Evolutionary conservation across 371 early-diverging fungal species (phyloP).

Genomic region (Syncephalis plumigaleata): DNA sequence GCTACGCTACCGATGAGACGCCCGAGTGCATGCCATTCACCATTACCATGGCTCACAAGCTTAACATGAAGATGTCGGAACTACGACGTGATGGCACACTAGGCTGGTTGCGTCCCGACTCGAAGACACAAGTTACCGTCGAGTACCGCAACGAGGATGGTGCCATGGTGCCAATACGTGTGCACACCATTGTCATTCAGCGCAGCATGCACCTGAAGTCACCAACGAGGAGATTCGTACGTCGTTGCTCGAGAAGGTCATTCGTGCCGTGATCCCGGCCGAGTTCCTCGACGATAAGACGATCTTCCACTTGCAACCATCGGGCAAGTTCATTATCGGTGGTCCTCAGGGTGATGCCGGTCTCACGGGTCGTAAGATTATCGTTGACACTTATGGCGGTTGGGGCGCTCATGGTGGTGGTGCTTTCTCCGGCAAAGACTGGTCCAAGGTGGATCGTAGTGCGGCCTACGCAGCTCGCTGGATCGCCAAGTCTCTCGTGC

Average conservation of each 20-base stretch:
- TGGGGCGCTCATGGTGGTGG: slow-evolving; percentile 99
- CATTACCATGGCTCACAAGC: slow-evolving; percentile 89
- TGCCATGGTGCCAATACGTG: slow-evolving; percentile 86
- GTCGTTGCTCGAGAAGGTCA: slow-evolving; percentile 83
- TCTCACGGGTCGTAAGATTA: slow-evolving; percentile 99
- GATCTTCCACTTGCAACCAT: slow-evolving; percentile 95
- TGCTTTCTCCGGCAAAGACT: slow-evolving; percentile 99
- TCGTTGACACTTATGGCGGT: slow-evolving; percentile 94
- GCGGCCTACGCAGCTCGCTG: slow-evolving; percentile 99
- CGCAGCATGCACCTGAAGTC: slow-evolving; percentile 91
- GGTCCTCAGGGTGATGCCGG: slow-evolving; percentile 99
- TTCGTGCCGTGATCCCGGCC: slow-evolving; percentile 88
- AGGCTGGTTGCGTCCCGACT: slow-evolving; percentile 94
- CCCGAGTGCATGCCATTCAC: slow-evolving; percentile 98
- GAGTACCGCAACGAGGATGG: slow-evolving; percentile 94
- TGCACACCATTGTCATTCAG: slow-evolving; percentile 97
- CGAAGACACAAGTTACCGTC: slow-evolving; percentile 99
- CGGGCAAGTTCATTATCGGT: slow-evolving; percentile 98
- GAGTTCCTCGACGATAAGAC: slow-evolving; percentile 80
- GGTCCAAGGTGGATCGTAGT: slow-evolving; percentile 99
- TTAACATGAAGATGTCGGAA: slow-evolving; percentile 88
- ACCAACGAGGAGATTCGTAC: slow-evolving; percentile 66
- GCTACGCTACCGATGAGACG: slow-evolving; percentile 97
- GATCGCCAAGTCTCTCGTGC: slow-evolving; percentile 94
- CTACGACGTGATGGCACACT: slow-evolving; percentile 84